phyloP scores from a whole-genome alignment of 208 protist species.

The Acanthamoeba lugdunensis region DNA sequence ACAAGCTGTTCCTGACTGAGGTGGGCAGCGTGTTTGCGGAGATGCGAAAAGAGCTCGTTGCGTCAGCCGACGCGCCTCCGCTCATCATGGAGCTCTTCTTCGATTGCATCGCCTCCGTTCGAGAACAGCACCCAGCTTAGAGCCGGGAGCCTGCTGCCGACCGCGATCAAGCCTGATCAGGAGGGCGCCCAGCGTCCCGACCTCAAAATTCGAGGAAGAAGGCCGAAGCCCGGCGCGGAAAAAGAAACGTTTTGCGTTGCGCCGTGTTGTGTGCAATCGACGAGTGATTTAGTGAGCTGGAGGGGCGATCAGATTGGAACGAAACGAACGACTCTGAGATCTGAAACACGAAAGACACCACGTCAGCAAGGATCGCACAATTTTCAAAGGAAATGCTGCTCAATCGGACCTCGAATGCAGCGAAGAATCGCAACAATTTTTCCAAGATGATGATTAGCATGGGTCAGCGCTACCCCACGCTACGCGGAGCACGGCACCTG shows the following conservation, averaged over 20 bases:
- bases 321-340: background rate
- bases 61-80: background rate
- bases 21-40: background rate
- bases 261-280: background rate
- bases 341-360: background rate
- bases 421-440: slow-evolving; percentile 57
- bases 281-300: background rate
- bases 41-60: background rate
- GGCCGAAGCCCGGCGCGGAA: background rate
- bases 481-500: background rate
- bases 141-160: background rate
- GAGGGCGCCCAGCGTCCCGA: too few species aligned
- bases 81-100: slow-evolving; percentile 38
- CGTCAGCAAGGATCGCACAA: background rate
- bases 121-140: background rate
- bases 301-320: too few species aligned
- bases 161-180: background rate
- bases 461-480: background rate
- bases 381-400: slow-evolving; percentile 25
- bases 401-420: background rate
- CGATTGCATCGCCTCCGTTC: background rate
- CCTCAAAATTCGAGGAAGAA: background rate
- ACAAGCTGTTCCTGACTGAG: slow-evolving; percentile 23
- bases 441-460: slow-evolving; percentile 54
- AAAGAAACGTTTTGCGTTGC: background rate